phyloP scores from a whole-genome alignment of 169 alveolate genomes.

The Babesia bigemina region DNA sequence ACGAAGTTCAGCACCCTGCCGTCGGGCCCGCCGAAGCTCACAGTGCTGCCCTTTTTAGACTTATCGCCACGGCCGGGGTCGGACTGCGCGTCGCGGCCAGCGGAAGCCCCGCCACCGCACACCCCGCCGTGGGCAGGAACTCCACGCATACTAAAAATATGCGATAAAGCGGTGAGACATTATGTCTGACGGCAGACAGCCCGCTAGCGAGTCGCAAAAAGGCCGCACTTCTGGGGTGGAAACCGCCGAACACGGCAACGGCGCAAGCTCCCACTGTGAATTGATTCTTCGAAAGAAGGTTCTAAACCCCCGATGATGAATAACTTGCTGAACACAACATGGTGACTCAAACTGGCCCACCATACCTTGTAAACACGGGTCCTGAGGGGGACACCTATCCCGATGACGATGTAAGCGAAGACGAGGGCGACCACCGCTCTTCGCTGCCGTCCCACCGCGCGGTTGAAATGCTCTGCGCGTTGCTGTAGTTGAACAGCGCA shows the following conservation, averaged over 20 bases:
- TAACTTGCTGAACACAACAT: constrained; percentile 30
- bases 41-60: constrained; percentile 1
- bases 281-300: constrained; percentile 73
- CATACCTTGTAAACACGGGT: constrained; percentile 71
- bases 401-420: background rate
- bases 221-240: constrained; percentile 41
- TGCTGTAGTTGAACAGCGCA: constrained; percentile 24
- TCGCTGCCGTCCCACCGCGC: background rate
- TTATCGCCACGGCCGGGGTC: background rate
- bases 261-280: constrained; percentile 46
- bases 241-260: background rate
- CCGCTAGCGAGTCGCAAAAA: background rate
- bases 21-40: constrained; percentile 11
- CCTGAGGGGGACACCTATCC: constrained; percentile 61
- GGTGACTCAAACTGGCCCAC: constrained; percentile 66
- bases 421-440: constrained; percentile 1
- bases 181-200: background rate
- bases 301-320: constrained; percentile 74
- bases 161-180: constrained; percentile 5
- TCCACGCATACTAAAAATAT: constrained; percentile 7
- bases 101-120: constrained; percentile 3
- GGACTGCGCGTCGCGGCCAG: background rate
- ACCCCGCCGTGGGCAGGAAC: constrained; percentile 12
- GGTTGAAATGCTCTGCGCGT: background rate
- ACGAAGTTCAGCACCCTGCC: constrained; percentile 23